Conservation (phyloP, 805 yeast genomes). For the Kodamaea hsintzibuensis region DNA sequence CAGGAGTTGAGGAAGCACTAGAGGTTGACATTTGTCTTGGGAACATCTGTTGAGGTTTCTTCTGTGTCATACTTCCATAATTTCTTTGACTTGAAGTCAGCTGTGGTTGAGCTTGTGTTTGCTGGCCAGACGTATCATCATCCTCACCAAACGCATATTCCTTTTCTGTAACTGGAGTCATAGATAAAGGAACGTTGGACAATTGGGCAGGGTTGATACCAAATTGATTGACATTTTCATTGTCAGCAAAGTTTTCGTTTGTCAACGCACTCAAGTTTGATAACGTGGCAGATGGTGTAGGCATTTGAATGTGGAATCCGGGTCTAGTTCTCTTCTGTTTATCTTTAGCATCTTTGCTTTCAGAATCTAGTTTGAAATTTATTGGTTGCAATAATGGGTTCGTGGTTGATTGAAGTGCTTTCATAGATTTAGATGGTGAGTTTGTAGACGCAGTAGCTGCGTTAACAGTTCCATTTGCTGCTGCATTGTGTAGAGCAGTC, state of each 20-base stretch:
- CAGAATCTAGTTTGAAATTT: conserved; percentile 38
- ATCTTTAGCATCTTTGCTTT: conserved; percentile 7
- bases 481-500: background rate
- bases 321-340: conserved; percentile 49
- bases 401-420: conserved; percentile 46
- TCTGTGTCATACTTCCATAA: background rate
- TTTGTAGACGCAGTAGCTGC: conserved; percentile 14
- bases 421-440: conserved; percentile 48
- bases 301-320: conserved; percentile 71
- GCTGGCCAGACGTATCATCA: background rate
- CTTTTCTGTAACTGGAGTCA: conserved; percentile 80
- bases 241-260: conserved; percentile 23
- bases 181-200: conserved; percentile 55
- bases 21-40: conserved; percentile 1
- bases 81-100: background rate
- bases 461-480: background rate
- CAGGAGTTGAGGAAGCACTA: background rate
- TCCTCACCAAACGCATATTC: conserved; percentile 19
- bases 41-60: conserved; percentile 1
- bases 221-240: conserved; percentile 61
- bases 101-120: background rate
- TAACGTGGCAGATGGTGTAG: conserved; percentile 54
- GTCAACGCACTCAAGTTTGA: conserved; percentile 40
- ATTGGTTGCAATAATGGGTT: conserved; percentile 58
- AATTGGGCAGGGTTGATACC: conserved; percentile 59